phyloP scores from a whole-genome alignment of 2,329 filamentous ascomycete genomes.

The Achaetomium macrosporum region DNA sequence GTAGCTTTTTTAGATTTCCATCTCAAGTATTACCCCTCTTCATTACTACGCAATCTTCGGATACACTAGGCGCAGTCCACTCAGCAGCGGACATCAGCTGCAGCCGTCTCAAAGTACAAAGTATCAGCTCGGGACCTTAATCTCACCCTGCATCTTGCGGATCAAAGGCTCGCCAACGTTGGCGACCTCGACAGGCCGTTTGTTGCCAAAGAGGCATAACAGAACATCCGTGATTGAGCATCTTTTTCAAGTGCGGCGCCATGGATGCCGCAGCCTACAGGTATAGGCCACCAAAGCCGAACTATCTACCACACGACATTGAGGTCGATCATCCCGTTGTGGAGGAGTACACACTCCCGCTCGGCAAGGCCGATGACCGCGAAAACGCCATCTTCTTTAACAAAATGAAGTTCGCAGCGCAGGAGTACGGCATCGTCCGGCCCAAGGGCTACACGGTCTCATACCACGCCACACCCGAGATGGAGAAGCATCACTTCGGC shows the following conservation, averaged over 20 bases:
- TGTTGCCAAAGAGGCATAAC: too few species aligned
- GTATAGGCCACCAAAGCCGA: slow-evolving; percentile 51
- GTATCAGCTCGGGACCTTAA: too few species aligned
- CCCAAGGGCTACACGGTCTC: slow-evolving; percentile 88
- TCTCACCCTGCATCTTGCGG: too few species aligned
- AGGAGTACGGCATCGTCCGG: slow-evolving; percentile 64
- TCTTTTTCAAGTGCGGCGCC: slow-evolving; percentile 11
- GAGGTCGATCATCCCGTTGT: slow-evolving; percentile 47
- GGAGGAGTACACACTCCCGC: slow-evolving; percentile 45
- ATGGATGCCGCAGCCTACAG: slow-evolving; percentile 45
- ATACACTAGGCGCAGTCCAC: too few species aligned
- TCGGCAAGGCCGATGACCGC: slow-evolving; percentile 45
- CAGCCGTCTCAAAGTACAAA: too few species aligned
- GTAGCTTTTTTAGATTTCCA: too few species aligned
- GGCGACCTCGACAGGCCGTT: too few species aligned
- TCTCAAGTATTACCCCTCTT: too few species aligned
- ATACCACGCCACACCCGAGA: slow-evolving; percentile 89
- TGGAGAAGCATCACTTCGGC: slow-evolving; percentile 96
- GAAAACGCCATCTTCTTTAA: slow-evolving; percentile 53
- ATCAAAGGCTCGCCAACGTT: too few species aligned
- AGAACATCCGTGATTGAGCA: not conserved
- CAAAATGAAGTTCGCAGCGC: slow-evolving; percentile 52
- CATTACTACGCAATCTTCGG: too few species aligned
- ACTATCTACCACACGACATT: slow-evolving; percentile 52
- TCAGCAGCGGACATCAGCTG: too few species aligned